Base-by-base conservation (phyloP, 208 protist genomes). In the Porcisia hertigi region DNA sequence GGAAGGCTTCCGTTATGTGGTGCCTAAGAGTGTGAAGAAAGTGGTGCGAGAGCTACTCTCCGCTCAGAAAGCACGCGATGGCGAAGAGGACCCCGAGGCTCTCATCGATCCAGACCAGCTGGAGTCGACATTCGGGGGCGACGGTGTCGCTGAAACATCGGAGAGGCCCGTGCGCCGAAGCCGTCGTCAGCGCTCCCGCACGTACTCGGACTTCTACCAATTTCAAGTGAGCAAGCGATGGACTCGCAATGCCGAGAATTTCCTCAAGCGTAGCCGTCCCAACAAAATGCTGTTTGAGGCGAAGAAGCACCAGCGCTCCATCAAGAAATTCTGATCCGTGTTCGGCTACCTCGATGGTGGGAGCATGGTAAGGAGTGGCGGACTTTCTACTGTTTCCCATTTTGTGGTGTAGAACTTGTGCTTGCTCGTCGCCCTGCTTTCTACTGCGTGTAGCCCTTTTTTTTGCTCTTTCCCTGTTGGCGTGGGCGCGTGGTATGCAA, bases 211-310 rank as follows among this genome's bases (percentile, higher is more conserved):
- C 64, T 97, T 97, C 63, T 97, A 97, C 66, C 91, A 97, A 75
- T 97, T 94, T 74, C 93, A 97, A 85, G 91, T 97, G 60, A 94
- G 88, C 72, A 88, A 88, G 76, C 85, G 84, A 45, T 97, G 93
- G 92, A 95, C 93, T 18, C 81, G 85, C 11, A 97, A 97, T 62
- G 93, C 93, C 41, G 93, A 97, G 81, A 92, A 86, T 70, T 97
- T 97, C 70, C 71, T 97, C 47, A 88, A 87, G 41, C 86, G 86
- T 53, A 90, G 91, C n/a, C 82, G 88, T 20, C 87, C 86, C 3
- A 80, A 90, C 79, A 94, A 90, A 83, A 86, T 87, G 39, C 82
- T 97, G 49, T 96, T 97, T 83, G 93, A 92, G 72, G 86, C 88
- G 3, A 91, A 92, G 79, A 89, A 92, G 75, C 93, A 88, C n/a